phyloP scores from a whole-genome alignment of 1,139 yeast species.

The Zhuliangozyma parablackwelliae region DNA sequence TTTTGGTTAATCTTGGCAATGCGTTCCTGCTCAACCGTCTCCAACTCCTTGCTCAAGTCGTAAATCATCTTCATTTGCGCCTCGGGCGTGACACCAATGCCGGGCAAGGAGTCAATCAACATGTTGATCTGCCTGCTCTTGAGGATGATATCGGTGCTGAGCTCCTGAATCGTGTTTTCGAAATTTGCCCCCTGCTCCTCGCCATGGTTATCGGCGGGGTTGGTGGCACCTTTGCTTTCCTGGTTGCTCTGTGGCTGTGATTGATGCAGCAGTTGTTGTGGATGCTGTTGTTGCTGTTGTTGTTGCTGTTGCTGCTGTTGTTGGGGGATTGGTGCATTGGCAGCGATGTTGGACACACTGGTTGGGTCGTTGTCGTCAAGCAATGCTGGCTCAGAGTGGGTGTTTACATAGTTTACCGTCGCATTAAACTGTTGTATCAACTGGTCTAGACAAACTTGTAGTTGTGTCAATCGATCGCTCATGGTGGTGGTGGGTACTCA shows the following conservation, averaged over 20 bases:
- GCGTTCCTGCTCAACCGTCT: slow-evolving; percentile 57
- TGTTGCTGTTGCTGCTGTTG: slow-evolving; percentile 17
- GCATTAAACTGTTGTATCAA: slow-evolving; percentile 90
- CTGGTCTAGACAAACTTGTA: slow-evolving; percentile 89
- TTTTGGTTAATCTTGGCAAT: slow-evolving; percentile 58
- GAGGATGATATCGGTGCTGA: slow-evolving; percentile 77
- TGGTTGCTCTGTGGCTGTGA: slow-evolving; percentile 6
- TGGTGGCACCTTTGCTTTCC: slow-evolving; percentile 8
- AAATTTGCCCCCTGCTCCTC: slow-evolving; percentile 25
- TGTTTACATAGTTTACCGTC: slow-evolving; percentile 78
- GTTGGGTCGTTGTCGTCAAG: slow-evolving; percentile 38
- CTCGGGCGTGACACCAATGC: slow-evolving; percentile 79
- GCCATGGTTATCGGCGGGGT: slow-evolving; percentile 6
- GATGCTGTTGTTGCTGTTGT: slow-evolving; percentile 10
- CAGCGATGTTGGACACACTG: slow-evolving; percentile 39
- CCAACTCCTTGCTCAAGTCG: slow-evolving; percentile 60
- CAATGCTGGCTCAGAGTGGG: slow-evolving; percentile 34
- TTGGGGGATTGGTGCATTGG: slow-evolving; percentile 43
- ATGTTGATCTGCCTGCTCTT: slow-evolving; percentile 84
- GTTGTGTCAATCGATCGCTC: slow-evolving; percentile 88
- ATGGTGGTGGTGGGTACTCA: slow-evolving; percentile 24
- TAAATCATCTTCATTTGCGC: slow-evolving; percentile 66
- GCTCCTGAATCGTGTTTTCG: slow-evolving; percentile 59
- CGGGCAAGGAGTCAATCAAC: slow-evolving; percentile 86
- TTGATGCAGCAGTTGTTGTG: slow-evolving; percentile 8